These are phyloP conservation scores for Saposhnikovia divaricata DNA, from an alignment of 129 eudicot species.

Conservation along the genomic window DNA sequence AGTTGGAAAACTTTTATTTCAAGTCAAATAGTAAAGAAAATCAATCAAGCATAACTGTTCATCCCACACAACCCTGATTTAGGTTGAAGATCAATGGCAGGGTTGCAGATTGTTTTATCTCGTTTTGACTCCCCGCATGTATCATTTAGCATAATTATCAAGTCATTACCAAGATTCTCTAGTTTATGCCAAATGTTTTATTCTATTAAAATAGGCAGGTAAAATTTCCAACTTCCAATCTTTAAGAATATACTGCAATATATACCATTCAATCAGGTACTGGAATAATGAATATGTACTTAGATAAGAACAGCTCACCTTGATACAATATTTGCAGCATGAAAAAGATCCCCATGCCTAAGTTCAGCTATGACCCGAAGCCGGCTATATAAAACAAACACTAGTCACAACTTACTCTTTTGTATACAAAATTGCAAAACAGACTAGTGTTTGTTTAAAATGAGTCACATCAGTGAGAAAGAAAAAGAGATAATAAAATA, in stretches of 20 bases:
- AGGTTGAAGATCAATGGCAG: background rate
- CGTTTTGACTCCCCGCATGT: background rate
- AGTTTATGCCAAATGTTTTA: background rate
- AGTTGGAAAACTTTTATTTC: background rate
- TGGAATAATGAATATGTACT: background rate
- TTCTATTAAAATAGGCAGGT: background rate
- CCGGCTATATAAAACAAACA: constrained; percentile 44
- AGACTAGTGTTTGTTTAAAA: background rate
- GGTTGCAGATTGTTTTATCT: background rate
- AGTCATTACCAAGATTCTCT: background rate
- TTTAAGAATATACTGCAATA: background rate
- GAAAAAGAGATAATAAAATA: background rate
- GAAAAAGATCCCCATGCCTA: constrained; percentile 87
- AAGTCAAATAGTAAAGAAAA: background rate
- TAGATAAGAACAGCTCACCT: constrained; percentile 39
- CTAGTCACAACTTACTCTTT: constrained; percentile 6
- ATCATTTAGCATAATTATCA: background rate
- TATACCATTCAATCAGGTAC: background rate
- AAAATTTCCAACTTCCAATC: background rate
- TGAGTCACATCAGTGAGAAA: no score
- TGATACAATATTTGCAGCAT: constrained; percentile 86
- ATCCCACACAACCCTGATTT: background rate
- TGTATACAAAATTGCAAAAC: background rate
- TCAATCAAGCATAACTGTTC: background rate
- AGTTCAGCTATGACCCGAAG: constrained; percentile 79